Base-by-base conservation (phyloP, 2,329 filamentous ascomycete species). In the Pseudomassariella vexata region DNA sequence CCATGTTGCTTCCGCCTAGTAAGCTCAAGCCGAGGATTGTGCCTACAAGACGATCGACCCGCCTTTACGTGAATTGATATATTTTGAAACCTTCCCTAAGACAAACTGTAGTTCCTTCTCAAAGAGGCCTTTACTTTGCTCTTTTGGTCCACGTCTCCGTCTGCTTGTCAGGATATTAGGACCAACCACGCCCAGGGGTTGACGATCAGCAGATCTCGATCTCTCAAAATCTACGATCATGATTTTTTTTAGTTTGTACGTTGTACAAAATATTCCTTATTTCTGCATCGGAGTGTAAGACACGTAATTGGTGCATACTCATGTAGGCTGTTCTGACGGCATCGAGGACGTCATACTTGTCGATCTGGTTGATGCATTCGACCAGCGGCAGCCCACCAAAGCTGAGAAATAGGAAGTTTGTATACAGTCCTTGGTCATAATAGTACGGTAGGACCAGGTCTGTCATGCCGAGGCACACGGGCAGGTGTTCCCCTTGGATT, bases 371-470 rank as follows among this genome's bases (percentile, higher is more conserved):
- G 15, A 26, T 10, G 14, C 9, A 8, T 15, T 26, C 24, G 8
- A 8, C 9, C n/a, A 57, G 25, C 5, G 50, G 45, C 30, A 12
- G 31, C 20, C 53, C 49, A 19, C 41, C 52, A 46, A 40, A 62
- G 41, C 55, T 55, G 9, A 60, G 44, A 28, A 62, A 50, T 35
- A 63, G 36, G 22, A 62, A 53, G 37, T 56, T 38, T 10, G 22
- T 19, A 34, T 43, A 57, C 3, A 54, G 42, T 30, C 50, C 36
- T 31, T 50, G 32, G 32, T 59, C 36, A 32, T 48, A 55, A 26
- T 57, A 52, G 29, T 50, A 57, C 4, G 48, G 53, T 26, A 43
- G 28, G n/a, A 44, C 29, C 17, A 60, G 40, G 22, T 53, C 36
- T 23, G 51, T 35, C 4, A 34, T 42, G 16, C 58, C 55, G 10